These are phyloP conservation scores for Aspergillus olivimuriae DNA, from an alignment of 495 filamentous ascomycete species.

Conservation along the genomic window DNA sequence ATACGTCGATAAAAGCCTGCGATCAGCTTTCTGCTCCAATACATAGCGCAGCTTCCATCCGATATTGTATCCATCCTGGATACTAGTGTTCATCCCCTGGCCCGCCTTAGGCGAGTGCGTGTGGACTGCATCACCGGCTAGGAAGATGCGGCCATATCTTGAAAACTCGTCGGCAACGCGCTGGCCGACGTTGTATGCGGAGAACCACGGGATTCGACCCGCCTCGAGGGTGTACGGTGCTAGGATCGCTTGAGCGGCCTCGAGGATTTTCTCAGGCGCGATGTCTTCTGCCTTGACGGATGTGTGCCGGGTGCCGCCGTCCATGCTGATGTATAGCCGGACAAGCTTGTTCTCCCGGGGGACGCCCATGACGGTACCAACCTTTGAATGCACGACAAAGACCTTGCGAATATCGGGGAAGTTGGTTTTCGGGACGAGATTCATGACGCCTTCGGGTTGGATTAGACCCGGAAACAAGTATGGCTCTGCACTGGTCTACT, in stretches of 20 bases:
- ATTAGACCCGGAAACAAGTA: no score
- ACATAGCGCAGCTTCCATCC: constrained; percentile 69
- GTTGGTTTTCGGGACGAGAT: constrained; percentile 56
- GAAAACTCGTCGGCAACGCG: constrained; percentile 57
- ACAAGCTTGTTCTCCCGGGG: constrained; percentile 61
- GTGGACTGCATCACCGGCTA: constrained; percentile 57
- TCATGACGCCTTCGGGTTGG: no score
- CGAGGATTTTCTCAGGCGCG: constrained; percentile 45
- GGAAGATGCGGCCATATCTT: constrained; percentile 54
- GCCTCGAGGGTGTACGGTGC: constrained; percentile 56
- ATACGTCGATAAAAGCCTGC: constrained; percentile 56
- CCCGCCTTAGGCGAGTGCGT: constrained; percentile 63
- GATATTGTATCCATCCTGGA: constrained; percentile 65
- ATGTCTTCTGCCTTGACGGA: neutral
- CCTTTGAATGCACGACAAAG: constrained; percentile 57
- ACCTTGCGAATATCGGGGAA: constrained; percentile 60
- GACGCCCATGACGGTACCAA: constrained; percentile 59
- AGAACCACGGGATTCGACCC: constrained; percentile 57
- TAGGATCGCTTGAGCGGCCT: constrained; percentile 53
- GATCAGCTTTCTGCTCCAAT: constrained; percentile 43
- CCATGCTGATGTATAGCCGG: constrained; percentile 52
- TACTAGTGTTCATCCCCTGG: constrained; percentile 69
- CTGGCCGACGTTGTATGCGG: constrained; percentile 57
- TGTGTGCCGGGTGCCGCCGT: neutral
- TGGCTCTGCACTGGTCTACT: no score